Evolutionary conservation across 345 rosid genomes (phyloP), one percentile per base, ranked within the genome.

Genomic region (Gossypium longicalyx): DNA sequence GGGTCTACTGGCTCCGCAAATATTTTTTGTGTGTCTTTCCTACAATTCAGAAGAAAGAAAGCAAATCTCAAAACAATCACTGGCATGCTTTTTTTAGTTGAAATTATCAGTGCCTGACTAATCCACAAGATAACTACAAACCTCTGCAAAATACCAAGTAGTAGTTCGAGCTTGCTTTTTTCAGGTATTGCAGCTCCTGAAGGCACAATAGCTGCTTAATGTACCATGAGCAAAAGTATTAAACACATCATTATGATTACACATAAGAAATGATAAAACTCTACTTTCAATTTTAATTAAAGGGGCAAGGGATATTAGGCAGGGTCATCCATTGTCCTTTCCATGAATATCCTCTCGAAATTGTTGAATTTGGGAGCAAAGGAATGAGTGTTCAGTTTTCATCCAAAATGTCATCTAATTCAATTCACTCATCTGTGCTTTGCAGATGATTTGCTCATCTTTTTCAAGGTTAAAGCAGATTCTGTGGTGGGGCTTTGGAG

Each of bases 1-100:
- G 79, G 23, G n/a, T 80, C 29, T 29, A 83, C 81, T 62, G 83
- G 81, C 73, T 80, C 73, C 0, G 83, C 77, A 15, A 82, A 80
- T 47, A 77, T 67, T 27, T 69, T 57, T 9, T 54, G 29, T 12
- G 45, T 34, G 77, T 82, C 85, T 68, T 81, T 80, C 79, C 83
- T 82, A 41, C 70, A 77, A 48, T 17, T 64, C 25, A 66, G 47
- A 71, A 22, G 63, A 70, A 29, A 57, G 48, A 41, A 66, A n/a
- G 66, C 72, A 75, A 73, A 60, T 45, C 51, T 25, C 44, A 44
- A 0, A 59, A 13, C 53, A 73, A 29, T 57, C n/a, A 62, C n/a
- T 45, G 11, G 38, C 3, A 29, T 13, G 1, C 12, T 5, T 65
- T 34, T 54, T 43, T 62, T 64, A 44, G 66, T 44, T 51, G 47